Evolutionary conservation across 495 filamentous ascomycete species (phyloP).

Genomic region (Endocarpon pusillum): DNA sequence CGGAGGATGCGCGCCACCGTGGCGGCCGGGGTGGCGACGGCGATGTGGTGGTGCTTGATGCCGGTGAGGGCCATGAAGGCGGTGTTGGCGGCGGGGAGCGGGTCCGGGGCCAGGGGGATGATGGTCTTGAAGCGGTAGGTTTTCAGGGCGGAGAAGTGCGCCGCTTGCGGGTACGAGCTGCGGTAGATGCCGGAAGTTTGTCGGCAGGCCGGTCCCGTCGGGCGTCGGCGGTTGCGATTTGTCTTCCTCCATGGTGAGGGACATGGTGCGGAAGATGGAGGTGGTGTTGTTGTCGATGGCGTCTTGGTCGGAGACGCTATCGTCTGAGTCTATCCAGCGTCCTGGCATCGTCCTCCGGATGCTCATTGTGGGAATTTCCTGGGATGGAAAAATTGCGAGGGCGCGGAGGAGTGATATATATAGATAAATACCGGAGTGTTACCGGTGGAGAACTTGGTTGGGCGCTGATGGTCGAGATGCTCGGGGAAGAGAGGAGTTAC

Average conservation of each 20-base stretch:
- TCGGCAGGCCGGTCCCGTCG: slow-evolving; percentile 22
- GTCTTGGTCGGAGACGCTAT: not conserved
- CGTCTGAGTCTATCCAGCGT: too few species aligned
- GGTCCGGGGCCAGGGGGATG: slow-evolving; percentile 33
- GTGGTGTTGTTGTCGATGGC: not conserved
- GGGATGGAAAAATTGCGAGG: too few species aligned
- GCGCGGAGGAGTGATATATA: too few species aligned
- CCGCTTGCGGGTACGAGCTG: slow-evolving; percentile 50
- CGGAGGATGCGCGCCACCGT: slow-evolving; percentile 46
- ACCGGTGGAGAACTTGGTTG: too few species aligned
- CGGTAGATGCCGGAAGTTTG: slow-evolving; percentile 66
- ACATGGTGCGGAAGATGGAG: slow-evolving; percentile 3
- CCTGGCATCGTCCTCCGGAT: too few species aligned
- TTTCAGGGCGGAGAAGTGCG: slow-evolving; percentile 47
- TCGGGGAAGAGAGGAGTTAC: too few species aligned
- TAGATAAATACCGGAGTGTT: too few species aligned
- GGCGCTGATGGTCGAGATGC: too few species aligned
- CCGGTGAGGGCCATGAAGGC: slow-evolving; percentile 41
- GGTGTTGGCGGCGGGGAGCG: slow-evolving; percentile 24
- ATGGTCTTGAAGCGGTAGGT: slow-evolving; percentile 53
- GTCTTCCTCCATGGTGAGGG: slow-evolving; percentile 1
- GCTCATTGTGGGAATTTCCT: too few species aligned
- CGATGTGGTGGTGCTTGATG: slow-evolving; percentile 51
- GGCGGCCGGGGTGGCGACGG: slow-evolving; percentile 30
- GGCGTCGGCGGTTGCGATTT: slow-evolving; percentile 2